These are phyloP conservation scores for Myxozyma geophila DNA, from an alignment of 805 yeast genomes.

Conservation along the genomic window DNA sequence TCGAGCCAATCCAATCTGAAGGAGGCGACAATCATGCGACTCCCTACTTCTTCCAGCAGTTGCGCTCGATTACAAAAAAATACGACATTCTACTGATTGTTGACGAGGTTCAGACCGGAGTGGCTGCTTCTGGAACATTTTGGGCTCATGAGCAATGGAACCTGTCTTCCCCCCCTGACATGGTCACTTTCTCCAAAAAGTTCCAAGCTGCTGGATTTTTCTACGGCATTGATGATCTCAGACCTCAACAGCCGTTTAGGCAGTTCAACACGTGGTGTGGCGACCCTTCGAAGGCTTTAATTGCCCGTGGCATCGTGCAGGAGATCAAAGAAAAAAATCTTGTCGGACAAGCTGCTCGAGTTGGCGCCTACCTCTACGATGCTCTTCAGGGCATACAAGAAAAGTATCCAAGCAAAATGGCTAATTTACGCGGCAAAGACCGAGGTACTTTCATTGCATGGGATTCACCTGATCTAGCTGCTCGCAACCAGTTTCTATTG, in stretches of 20 bases:
- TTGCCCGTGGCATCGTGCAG: constrained; percentile 72
- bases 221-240: constrained; percentile 72
- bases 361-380: constrained; percentile 68
- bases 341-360: constrained; percentile 58
- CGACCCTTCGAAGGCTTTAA: constrained; percentile 78
- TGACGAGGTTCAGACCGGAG: constrained; percentile 90
- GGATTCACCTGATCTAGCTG: constrained; percentile 59
- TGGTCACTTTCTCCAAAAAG: constrained; percentile 85
- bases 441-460: constrained; percentile 85
- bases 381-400: constrained; percentile 57
- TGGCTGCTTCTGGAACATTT: constrained; percentile 82
- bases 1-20: constrained; percentile 91
- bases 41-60: constrained; percentile 75
- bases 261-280: constrained; percentile 96
- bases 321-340: constrained; percentile 68
- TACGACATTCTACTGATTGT: constrained; percentile 73
- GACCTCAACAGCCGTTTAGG: constrained; percentile 79
- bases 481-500: constrained; percentile 64
- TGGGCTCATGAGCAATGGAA: constrained; percentile 91
- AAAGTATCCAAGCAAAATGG: constrained; percentile 57
- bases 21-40: constrained; percentile 93
- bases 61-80: constrained; percentile 74
- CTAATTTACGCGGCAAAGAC: constrained; percentile 71
- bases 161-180: constrained; percentile 74
- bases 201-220: constrained; percentile 89